Percentiles rank a stretch among this genome's conserved stretches.
Conservation (phyloP, 768 basidiomycete species). For the Pleurotus pulmonarius region DNA sequence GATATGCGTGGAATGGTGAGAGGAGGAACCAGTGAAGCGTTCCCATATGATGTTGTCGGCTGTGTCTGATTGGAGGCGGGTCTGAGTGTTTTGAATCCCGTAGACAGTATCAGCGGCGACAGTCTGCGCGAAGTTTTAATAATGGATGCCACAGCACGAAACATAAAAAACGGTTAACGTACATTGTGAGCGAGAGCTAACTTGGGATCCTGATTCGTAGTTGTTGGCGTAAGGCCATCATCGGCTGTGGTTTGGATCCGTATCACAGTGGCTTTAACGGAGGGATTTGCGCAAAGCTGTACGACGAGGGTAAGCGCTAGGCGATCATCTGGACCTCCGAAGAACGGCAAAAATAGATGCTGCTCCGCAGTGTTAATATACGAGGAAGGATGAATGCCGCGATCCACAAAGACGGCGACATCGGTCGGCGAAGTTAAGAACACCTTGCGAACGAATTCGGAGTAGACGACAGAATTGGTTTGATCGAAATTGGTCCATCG, state of each 20-base stretch:
- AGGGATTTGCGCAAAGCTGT: conserved; percentile 64
- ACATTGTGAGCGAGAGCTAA: conserved; percentile 27
- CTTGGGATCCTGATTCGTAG: conserved; percentile 16
- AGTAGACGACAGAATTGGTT: conserved; percentile 56
- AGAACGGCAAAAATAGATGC: conserved; percentile 85
- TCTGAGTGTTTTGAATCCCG: conserved; percentile 58
- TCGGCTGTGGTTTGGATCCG: conserved; percentile 45
- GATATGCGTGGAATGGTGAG: conserved; percentile 22
- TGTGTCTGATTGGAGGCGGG: conserved; percentile 69
- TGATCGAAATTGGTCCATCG: conserved; percentile 71
- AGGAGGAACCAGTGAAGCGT: conserved; percentile 41
- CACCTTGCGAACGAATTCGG: conserved; percentile 82
- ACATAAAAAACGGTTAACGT: conserved; percentile 9
- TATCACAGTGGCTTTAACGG: conserved; percentile 70
- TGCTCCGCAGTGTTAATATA: conserved; percentile 27
- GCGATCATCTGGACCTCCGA: conserved; percentile 93
- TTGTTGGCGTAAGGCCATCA: conserved; percentile 25
- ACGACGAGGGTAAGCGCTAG: conserved; percentile 77
- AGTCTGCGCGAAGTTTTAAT: conserved; percentile 27
- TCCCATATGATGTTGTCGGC: conserved; percentile 82
- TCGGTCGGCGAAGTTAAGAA: conserved; percentile 72
- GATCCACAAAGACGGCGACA: conserved; percentile 84
- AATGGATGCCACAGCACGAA: not conserved
- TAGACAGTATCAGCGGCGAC: conserved; percentile 69
- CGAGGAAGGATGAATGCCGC: conserved; percentile 39